phyloP scores from a whole-genome alignment of 2,329 filamentous ascomycete species.

The Dissoconium aciculare region DNA sequence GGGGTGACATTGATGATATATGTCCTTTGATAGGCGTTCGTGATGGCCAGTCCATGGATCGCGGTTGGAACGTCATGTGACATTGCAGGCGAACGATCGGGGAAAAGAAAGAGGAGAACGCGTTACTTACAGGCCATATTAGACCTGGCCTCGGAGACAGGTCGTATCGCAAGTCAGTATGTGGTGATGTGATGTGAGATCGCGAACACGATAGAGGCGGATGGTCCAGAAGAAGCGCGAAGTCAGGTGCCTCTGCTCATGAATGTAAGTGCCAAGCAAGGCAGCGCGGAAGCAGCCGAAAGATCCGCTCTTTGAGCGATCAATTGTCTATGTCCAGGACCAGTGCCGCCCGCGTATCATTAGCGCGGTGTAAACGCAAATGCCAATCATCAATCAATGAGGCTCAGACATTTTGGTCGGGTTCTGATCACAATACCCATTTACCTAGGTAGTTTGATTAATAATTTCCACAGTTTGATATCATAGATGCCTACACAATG shows the following conservation, averaged over 20 bases:
- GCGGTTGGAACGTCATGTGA: slow-evolving; percentile 8
- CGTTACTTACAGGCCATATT: slow-evolving; percentile 45
- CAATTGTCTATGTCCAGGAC: no score
- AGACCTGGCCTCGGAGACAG: slow-evolving; percentile 21
- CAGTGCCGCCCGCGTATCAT: no score
- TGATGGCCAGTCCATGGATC: slow-evolving; percentile 16
- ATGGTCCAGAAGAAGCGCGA: not conserved
- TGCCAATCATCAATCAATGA: no score
- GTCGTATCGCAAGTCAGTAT: not conserved
- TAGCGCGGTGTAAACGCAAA: no score
- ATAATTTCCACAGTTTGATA: no score
- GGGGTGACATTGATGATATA: slow-evolving; percentile 17
- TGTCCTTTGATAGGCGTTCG: slow-evolving; percentile 12
- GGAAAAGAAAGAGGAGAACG: slow-evolving; percentile 22
- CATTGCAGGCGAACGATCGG: slow-evolving; percentile 11
- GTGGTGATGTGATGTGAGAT: slow-evolving; percentile 2
- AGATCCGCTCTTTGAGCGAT: no score
- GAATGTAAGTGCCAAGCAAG: slow-evolving; percentile 2
- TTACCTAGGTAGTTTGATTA: no score
- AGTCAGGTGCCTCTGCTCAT: not conserved
- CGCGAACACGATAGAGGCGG: slow-evolving; percentile 1
- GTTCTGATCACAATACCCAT: no score
- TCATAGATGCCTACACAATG: no score
- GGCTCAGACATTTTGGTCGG: no score
- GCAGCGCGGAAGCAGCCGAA: slow-evolving; percentile 1